Conservation (phyloP, 176 grass and related monocot genomes). For the Pontederia crassipes region DNA sequence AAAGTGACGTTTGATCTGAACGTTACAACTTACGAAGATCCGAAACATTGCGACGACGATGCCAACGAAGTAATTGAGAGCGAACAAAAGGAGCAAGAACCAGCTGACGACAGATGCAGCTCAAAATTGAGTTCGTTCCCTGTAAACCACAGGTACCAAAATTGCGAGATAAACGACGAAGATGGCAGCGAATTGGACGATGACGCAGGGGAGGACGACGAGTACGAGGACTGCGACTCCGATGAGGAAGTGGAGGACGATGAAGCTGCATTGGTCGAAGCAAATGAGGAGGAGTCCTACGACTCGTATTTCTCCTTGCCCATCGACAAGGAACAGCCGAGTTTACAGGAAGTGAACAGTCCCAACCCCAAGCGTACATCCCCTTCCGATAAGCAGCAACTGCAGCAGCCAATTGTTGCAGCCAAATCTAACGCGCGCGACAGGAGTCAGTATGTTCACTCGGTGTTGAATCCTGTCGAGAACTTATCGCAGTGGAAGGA, state of each 20-base stretch:
- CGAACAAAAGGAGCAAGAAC: constrained; percentile 6
- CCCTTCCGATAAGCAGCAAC: constrained; percentile 7
- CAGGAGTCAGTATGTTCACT: constrained; percentile 43
- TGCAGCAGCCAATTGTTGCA: constrained; percentile 15
- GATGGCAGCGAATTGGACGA: constrained; percentile 37
- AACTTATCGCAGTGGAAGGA: constrained; percentile 74
- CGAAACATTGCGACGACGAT: neutral
- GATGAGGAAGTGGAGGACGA: constrained; percentile 33
- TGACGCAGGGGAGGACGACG: constrained; percentile 40
- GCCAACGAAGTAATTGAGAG: constrained; percentile 14
- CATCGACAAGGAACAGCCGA: constrained; percentile 28
- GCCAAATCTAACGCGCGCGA: constrained; percentile 30
- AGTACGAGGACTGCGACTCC: constrained; percentile 29
- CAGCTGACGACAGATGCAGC: constrained; percentile 18
- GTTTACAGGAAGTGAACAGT: constrained; percentile 23
- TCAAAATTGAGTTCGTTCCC: constrained; percentile 46
- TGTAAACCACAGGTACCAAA: constrained; percentile 73
- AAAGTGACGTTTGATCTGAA: constrained; percentile 98
- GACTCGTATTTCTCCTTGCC: constrained; percentile 88
- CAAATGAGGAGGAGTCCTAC: constrained; percentile 68
- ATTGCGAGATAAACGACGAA: constrained; percentile 25
- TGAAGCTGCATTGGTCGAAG: constrained; percentile 32
- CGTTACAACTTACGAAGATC: constrained; percentile 57
- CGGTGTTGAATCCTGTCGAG: constrained; percentile 60
- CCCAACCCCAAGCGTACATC: constrained; percentile 9